Conservation (phyloP, 768 basidiomycete genomes). For the Podaxis mareebaensis region DNA sequence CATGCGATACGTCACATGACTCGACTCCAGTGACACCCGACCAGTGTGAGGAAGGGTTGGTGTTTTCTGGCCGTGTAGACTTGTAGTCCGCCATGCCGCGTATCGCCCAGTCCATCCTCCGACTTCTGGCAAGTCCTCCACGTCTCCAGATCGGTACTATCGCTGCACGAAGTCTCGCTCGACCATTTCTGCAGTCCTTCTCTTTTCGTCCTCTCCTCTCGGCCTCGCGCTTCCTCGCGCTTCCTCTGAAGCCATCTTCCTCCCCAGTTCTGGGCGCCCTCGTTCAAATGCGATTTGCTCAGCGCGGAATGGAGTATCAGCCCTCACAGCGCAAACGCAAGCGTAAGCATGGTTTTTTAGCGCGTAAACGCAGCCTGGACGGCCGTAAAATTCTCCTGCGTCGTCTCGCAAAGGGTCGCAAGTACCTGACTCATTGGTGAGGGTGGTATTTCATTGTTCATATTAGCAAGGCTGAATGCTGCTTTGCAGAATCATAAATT, state of each 20-base stretch:
- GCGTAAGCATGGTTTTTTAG: constrained; percentile 89
- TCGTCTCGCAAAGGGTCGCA: constrained; percentile 74
- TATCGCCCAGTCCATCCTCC: constrained; percentile 38
- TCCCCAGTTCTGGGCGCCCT: constrained; percentile 42
- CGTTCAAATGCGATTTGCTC: constrained; percentile 60
- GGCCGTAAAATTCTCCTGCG: constrained; percentile 75
- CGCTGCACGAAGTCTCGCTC: constrained; percentile 18
- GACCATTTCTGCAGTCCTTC: constrained; percentile 14
- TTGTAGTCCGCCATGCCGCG: constrained; percentile 39
- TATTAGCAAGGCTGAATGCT: not conserved
- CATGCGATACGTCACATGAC: constrained; percentile 13
- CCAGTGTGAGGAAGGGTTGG: not conserved
- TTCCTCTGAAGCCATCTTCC: constrained; percentile 21
- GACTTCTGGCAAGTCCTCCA: constrained; percentile 36
- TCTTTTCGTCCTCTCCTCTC: constrained; percentile 8
- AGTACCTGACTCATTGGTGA: constrained; percentile 73
- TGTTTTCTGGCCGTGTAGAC: not conserved
- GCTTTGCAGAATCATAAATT: not conserved
- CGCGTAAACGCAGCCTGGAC: constrained; percentile 63
- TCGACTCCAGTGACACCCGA: not conserved
- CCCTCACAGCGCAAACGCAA: constrained; percentile 95
- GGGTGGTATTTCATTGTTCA: not conserved
- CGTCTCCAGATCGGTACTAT: constrained; percentile 26
- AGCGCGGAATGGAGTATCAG: constrained; percentile 90
- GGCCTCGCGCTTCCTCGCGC: constrained; percentile 17